These are phyloP conservation scores for Cordyceps tenuipes DNA, from an alignment of 2,329 filamentous ascomycete species.

Conservation along the genomic window DNA sequence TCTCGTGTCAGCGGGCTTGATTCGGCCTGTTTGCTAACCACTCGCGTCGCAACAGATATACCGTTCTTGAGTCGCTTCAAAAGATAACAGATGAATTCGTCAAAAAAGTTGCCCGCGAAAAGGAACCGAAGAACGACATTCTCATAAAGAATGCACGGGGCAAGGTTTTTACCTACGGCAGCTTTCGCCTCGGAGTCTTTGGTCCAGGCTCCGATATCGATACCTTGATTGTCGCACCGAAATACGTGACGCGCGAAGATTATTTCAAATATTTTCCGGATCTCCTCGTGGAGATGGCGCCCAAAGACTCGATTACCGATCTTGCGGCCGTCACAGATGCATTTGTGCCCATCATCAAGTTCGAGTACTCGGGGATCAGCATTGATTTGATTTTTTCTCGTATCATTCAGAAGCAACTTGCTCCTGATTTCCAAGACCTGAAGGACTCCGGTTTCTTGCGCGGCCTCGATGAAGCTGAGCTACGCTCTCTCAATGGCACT, in stretches of 20 bases:
- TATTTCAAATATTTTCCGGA: constrained; percentile 88
- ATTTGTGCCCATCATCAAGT: constrained; percentile 95
- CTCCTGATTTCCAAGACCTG: constrained; percentile 57
- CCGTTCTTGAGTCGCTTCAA: constrained; percentile 70
- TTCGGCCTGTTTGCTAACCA: neutral
- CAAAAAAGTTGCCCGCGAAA: constrained; percentile 65
- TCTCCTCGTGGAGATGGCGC: constrained; percentile 67
- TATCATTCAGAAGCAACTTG: constrained; percentile 62
- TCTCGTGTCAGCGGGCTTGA: neutral
- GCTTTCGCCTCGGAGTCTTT: constrained; percentile 88
- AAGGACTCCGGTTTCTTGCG: constrained; percentile 78
- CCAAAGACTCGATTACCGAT: constrained; percentile 72
- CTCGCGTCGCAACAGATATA: constrained; percentile 40
- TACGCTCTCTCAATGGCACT: constrained; percentile 87
- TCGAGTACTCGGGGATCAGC: constrained; percentile 82
- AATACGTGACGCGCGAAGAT: constrained; percentile 79
- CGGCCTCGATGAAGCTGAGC: constrained; percentile 76
- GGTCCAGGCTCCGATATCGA: constrained; percentile 97
- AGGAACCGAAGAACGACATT: constrained; percentile 62
- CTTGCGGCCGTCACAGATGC: constrained; percentile 80
- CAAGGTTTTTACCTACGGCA: constrained; percentile 93
- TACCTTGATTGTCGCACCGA: constrained; percentile 84
- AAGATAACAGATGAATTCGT: constrained; percentile 81
- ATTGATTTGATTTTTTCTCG: constrained; percentile 90
- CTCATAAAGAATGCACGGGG: constrained; percentile 79